Evolutionary conservation across 192 early-diverging fungal species (phyloP).

Genomic region (Chytriomyces hyalinus): DNA sequence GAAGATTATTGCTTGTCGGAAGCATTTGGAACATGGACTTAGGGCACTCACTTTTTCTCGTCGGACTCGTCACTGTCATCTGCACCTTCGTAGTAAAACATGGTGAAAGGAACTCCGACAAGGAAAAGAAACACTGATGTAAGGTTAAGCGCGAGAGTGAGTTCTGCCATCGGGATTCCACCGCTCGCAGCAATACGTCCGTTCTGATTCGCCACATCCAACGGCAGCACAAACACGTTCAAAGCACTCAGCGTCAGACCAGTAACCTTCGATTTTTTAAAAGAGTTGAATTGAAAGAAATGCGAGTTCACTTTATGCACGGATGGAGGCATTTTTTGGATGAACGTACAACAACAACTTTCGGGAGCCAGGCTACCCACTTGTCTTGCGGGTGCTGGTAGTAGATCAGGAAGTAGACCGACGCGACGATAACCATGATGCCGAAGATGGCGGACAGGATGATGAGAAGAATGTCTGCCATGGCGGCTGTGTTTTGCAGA

Average conservation of each 20-base stretch:
- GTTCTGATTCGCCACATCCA: constrained; percentile 68
- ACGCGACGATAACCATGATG: constrained; percentile 55
- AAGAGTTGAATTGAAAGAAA: neutral
- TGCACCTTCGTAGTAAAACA: constrained; percentile 67
- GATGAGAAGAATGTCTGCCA: constrained; percentile 57
- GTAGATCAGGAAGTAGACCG: constrained; percentile 68
- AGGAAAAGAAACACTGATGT: constrained; percentile 52
- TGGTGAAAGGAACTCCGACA: constrained; percentile 62
- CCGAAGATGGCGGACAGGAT: constrained; percentile 60
- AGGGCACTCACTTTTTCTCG: constrained; percentile 43
- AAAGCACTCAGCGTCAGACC: constrained; percentile 54
- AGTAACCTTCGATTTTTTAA: constrained; percentile 41
- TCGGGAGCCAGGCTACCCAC: constrained; percentile 71
- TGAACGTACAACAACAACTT: constrained; percentile 61
- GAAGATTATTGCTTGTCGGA: neutral
- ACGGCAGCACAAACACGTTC: constrained; percentile 65
- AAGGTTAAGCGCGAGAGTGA: constrained; percentile 58
- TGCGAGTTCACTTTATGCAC: neutral
- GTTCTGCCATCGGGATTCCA: constrained; percentile 57
- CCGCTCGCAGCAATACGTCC: constrained; percentile 42
- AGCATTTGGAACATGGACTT: neutral
- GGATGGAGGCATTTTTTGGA: neutral
- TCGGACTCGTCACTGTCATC: constrained; percentile 56
- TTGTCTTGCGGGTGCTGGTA: constrained; percentile 73
- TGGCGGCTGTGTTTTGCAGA: neutral